Percentiles rank a stretch among this genome's conserved stretches.
Evolutionary conservation across 2,329 filamentous ascomycete species (phyloP).

Genomic region (Ceratocystiopsis sp.): DNA sequence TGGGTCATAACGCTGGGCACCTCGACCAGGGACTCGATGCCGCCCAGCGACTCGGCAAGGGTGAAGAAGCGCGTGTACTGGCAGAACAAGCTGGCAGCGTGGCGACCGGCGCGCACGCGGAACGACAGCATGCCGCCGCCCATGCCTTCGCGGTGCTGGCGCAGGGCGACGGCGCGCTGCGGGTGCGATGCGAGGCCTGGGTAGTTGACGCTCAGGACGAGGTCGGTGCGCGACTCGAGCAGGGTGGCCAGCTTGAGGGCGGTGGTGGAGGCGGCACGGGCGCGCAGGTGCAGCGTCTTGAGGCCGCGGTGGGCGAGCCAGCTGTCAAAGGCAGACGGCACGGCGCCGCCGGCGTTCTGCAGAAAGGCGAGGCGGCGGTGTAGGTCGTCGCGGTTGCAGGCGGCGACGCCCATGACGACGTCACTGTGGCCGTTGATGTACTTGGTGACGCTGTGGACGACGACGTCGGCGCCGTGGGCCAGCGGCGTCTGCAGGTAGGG

Average conservation of each 20-base stretch:
- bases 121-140: constrained; percentile 97
- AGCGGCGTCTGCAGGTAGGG: constrained; percentile 96
- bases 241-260: constrained; percentile 60
- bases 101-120: constrained; percentile 73
- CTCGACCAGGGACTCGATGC: constrained; percentile 82
- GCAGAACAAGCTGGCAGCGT: constrained; percentile 84
- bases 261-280: constrained; percentile 68
- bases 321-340: constrained; percentile 88
- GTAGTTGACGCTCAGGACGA: constrained; percentile 76
- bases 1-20: constrained; percentile 95
- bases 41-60: constrained; percentile 74
- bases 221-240: constrained; percentile 63
- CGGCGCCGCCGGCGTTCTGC: constrained; percentile 92
- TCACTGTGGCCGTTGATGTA: constrained; percentile 98
- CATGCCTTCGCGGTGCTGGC: constrained; percentile 87
- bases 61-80: constrained; percentile 79
- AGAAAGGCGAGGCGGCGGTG: constrained; percentile 69
- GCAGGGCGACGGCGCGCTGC: constrained; percentile 66
- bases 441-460: constrained; percentile 94
- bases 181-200: constrained; percentile 78
- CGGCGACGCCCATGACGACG: constrained; percentile 93
- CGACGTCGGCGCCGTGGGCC: constrained; percentile 87
- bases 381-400: constrained; percentile 76
- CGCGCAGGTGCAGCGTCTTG: constrained; percentile 90
- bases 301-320: constrained; percentile 95